These are phyloP conservation scores for Ceratobasidium sp. DNA, from an alignment of 1,284 basidiomycete genomes.

Conservation along the genomic window DNA sequence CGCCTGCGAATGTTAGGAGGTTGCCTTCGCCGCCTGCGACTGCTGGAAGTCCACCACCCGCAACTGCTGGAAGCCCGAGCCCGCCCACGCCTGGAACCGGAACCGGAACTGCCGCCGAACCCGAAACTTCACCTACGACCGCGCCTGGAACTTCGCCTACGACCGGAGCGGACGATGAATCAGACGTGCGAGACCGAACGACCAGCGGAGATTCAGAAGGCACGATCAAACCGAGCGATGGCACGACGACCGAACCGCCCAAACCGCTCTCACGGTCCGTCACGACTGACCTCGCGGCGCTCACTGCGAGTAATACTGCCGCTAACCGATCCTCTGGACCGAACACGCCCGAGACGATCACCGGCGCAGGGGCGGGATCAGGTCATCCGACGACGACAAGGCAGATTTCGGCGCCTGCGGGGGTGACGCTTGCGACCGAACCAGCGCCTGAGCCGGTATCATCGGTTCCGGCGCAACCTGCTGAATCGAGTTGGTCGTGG, in stretches of 20 bases:
- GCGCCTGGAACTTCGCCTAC: background rate
- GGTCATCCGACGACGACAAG: background rate
- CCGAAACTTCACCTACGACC: too few relatives aligned
- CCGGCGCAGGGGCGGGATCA: background rate
- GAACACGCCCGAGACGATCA: background rate
- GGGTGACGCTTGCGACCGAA: background rate
- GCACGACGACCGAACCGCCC: background rate
- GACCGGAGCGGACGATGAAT: constrained; percentile 15
- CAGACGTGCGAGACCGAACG: constrained; percentile 28
- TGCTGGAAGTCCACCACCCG: too few relatives aligned
- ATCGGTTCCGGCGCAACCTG: background rate
- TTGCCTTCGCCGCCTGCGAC: too few relatives aligned
- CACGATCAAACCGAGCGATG: constrained; percentile 7
- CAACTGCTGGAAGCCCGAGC: too few relatives aligned
- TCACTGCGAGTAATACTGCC: constrained; percentile 25
- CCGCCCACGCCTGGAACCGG: too few relatives aligned
- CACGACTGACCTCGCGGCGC: constrained; percentile 24
- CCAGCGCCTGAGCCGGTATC: background rate
- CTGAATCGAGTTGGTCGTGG: constrained; percentile 11
- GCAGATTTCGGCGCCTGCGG: background rate
- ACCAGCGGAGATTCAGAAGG: constrained; percentile 33
- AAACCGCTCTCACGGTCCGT: background rate
- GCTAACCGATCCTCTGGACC: constrained; percentile 28
- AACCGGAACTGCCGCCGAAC: too few relatives aligned
- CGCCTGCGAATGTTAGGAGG: too few relatives aligned